These are phyloP conservation scores for Trichoderma reesei DNA, from an alignment of 495 filamentous ascomycete genomes.

Conservation along the genomic window DNA sequence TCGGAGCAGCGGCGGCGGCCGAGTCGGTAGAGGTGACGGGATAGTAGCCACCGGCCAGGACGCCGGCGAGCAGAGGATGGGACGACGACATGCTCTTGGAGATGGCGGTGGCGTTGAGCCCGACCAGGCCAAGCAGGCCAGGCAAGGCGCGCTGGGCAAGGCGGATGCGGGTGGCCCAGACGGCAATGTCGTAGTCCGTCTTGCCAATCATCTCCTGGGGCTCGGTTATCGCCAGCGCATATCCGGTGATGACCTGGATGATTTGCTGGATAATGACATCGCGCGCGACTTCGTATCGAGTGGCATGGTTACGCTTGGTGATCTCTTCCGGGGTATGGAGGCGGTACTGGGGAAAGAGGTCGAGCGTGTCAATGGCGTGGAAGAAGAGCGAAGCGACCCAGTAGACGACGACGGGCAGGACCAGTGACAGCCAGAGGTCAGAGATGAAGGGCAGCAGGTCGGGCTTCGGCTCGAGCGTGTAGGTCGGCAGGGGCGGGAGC, in stretches of 20 bases:
- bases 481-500: conserved; percentile 71
- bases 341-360: conserved; percentile 78
- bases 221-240: conserved; percentile 54
- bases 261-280: conserved; percentile 84
- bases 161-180: conserved; percentile 69
- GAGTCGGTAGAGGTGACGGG: conserved; percentile 43
- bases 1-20: conserved; percentile 35
- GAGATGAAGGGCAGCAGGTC: conserved; percentile 68
- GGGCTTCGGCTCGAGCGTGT: conserved; percentile 54
- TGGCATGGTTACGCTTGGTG: conserved; percentile 73
- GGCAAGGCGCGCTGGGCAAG: conserved; percentile 61
- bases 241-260: conserved; percentile 65
- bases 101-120: conserved; percentile 46
- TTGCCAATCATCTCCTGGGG: conserved; percentile 53
- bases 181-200: conserved; percentile 73
- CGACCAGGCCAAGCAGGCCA: conserved; percentile 40
- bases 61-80: conserved; percentile 56
- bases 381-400: conserved; percentile 83
- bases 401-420: conserved; percentile 76
- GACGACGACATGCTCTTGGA: conserved; percentile 46
- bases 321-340: conserved; percentile 89
- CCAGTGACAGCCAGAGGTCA: conserved; percentile 64
- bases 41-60: conserved; percentile 64
- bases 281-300: conserved; percentile 68
- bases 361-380: conserved; percentile 70